Percentiles rank a stretch among this genome's conserved stretches.
Conservation (phyloP, 2,329 filamentous ascomycete species). For the Saccharata proteae region DNA sequence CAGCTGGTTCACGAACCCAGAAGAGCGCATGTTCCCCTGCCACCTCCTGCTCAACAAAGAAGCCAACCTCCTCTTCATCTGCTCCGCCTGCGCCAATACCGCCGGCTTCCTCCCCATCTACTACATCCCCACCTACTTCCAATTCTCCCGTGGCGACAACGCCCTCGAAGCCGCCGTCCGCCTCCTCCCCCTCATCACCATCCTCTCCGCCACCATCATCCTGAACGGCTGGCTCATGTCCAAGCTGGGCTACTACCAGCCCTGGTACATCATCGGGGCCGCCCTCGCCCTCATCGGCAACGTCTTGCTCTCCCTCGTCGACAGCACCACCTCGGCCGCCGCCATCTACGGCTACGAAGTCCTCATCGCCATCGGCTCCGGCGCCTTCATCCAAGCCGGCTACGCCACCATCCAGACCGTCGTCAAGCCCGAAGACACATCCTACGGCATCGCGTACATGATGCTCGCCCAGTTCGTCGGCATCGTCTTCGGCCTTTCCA, state of each 20-base stretch:
- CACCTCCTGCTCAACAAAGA: conserved; percentile 30
- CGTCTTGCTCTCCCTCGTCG: conserved; percentile 11
- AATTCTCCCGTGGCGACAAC: conserved; percentile 14
- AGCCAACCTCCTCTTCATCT: conserved; percentile 25
- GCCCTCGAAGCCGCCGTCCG: conserved; percentile 14
- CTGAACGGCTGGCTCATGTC: conserved; percentile 13
- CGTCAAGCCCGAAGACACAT: not conserved
- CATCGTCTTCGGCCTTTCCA: conserved; percentile 10
- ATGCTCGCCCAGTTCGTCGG: conserved; percentile 11
- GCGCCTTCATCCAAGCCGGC: conserved; percentile 8
- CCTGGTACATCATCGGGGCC: conserved; percentile 13
- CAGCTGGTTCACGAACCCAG: conserved; percentile 31
- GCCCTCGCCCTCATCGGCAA: conserved; percentile 10
- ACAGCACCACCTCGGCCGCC: conserved; percentile 8
- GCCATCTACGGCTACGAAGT: conserved; percentile 16
- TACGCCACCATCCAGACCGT: conserved; percentile 8
- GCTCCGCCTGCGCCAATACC: conserved; percentile 18
- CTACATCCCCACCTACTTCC: conserved; percentile 18
- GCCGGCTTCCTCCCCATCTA: conserved; percentile 11
- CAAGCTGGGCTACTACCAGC: conserved; percentile 13
- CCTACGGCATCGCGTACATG: conserved; percentile 11
- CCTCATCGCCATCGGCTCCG: conserved; percentile 14
- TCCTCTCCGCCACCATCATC: conserved; percentile 11
- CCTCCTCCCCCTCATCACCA: conserved; percentile 16
- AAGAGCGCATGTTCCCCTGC: conserved; percentile 37